A percentile compares a stretch with the other conserved stretches of the same genome.
Evolutionary conservation across 352 stramenopile species (phyloP).

Genomic region (Globisporangium spinosum): DNA sequence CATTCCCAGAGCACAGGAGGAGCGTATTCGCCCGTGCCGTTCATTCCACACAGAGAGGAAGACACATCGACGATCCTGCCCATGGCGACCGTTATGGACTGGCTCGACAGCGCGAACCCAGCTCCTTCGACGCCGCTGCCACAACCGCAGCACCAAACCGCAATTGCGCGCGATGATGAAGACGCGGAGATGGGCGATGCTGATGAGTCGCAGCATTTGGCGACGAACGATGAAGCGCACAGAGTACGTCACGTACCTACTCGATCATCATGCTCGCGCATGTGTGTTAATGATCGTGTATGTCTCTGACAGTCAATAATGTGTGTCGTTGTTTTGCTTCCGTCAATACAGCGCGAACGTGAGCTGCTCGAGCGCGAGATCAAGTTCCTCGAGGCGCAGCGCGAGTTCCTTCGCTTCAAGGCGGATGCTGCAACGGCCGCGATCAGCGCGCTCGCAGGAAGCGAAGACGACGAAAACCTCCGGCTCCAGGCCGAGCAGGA

Average conservation of each 20-base stretch:
- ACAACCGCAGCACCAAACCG: background rate
- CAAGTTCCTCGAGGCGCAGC: constrained; percentile 54
- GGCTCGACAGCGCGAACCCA: background rate
- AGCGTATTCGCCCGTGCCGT: constrained; percentile 2
- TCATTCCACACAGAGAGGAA: background rate
- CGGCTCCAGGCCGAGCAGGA: constrained; percentile 23
- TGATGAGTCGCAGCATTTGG: background rate
- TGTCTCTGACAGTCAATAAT: background rate
- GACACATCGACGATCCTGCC: background rate
- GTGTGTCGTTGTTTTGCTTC: too few relatives aligned
- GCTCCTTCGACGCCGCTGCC: background rate
- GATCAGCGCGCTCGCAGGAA: background rate
- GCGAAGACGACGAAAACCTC: constrained; percentile 9
- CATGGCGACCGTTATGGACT: constrained; percentile 6
- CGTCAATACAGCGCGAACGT: constrained; percentile 1
- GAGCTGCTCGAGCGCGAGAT: constrained; percentile 45
- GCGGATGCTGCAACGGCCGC: constrained; percentile 15
- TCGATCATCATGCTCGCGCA: background rate
- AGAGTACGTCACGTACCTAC: background rate
- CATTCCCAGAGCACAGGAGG: background rate
- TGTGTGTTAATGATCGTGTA: background rate
- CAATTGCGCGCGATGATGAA: background rate
- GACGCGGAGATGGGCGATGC: background rate
- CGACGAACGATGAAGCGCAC: background rate
- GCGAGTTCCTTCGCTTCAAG: constrained; percentile 46